These are phyloP conservation scores for Ophiocordyceps sinensis DNA, from an alignment of 2,329 filamentous ascomycete species.

Conservation along the genomic window DNA sequence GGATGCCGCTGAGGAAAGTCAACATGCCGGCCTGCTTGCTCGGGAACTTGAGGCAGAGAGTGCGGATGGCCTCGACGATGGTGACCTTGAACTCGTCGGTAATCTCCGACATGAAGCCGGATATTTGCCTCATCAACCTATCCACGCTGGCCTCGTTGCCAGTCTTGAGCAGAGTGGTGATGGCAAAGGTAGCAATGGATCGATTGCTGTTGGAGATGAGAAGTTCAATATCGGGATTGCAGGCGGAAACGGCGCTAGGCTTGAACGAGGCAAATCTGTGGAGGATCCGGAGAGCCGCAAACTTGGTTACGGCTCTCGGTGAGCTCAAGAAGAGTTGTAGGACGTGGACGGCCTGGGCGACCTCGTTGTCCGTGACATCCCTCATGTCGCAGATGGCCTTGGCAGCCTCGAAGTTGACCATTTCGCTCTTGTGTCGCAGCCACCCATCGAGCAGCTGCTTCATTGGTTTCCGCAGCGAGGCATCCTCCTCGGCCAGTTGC, in stretches of 20 bases:
- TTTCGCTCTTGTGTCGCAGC: conserved; percentile 96
- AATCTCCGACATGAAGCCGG: conserved; percentile 96
- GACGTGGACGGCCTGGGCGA: conserved; percentile 83
- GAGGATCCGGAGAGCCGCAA: conserved; percentile 88
- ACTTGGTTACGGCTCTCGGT: conserved; percentile 90
- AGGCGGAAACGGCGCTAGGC: conserved; percentile 77
- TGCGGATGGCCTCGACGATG: conserved; percentile 97
- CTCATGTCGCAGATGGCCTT: conserved; percentile 95
- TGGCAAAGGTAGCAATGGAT: conserved; percentile 95
- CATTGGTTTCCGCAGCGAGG: conserved; percentile 83
- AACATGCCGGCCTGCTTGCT: conserved; percentile 98
- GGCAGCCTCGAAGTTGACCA: conserved; percentile 98
- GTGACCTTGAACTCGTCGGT: conserved; percentile 99
- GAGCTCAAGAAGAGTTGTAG: conserved; percentile 95
- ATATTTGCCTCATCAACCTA: conserved; percentile 96
- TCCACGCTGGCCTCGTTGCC: conserved; percentile 96
- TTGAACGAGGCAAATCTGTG: conserved; percentile 97
- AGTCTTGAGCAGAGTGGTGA: conserved; percentile 94
- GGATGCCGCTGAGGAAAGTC: conserved; percentile 88
- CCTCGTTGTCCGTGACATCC: conserved; percentile 83
- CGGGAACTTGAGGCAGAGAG: conserved; percentile 92
- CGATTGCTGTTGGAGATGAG: conserved; percentile 95
- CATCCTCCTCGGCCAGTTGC: conserved; percentile 87
- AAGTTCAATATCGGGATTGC: conserved; percentile 94
- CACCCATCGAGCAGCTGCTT: conserved; percentile 92